Conservation (phyloP, 805 yeast species). For the Metschnikowia matae region DNA sequence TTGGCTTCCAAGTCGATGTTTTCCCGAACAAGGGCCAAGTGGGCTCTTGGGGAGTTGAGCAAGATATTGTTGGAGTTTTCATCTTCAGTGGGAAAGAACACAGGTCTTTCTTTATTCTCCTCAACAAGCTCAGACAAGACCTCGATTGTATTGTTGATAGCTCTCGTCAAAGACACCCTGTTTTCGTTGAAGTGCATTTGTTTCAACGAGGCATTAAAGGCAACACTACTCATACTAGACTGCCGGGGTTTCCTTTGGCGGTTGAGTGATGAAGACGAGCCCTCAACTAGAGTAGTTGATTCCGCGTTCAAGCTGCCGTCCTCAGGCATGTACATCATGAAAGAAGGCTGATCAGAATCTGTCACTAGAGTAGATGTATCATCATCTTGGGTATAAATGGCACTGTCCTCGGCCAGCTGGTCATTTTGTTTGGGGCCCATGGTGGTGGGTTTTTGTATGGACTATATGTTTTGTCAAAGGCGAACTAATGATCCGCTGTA, state of each 20-base stretch:
- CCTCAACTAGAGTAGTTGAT: slow-evolving; percentile 29
- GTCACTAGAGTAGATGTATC: slow-evolving; percentile 10
- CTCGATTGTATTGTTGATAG: slow-evolving; percentile 51
- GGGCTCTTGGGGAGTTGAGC: slow-evolving; percentile 48
- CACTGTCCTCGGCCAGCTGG: slow-evolving; percentile 1
- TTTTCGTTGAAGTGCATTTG: slow-evolving; percentile 77
- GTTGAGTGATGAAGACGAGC: slow-evolving; percentile 17
- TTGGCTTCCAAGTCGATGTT: slow-evolving; percentile 22
- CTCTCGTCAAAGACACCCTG: slow-evolving; percentile 58
- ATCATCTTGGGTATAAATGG: slow-evolving; percentile 7
- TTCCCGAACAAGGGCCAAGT: slow-evolving; percentile 48
- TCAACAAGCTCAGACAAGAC: slow-evolving; percentile 46
- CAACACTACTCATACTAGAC: slow-evolving; percentile 20
- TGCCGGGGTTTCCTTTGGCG: slow-evolving; percentile 10
- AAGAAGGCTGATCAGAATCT: slow-evolving; percentile 15
- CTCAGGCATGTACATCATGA: slow-evolving; percentile 29
- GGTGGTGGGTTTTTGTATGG: background rate
- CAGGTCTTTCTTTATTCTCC: slow-evolving; percentile 60
- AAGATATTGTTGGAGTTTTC: slow-evolving; percentile 31
- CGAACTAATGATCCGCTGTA: background rate
- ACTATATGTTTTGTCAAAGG: slow-evolving; percentile 5
- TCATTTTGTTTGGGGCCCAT: slow-evolving; percentile 4
- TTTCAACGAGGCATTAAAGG: slow-evolving; percentile 53
- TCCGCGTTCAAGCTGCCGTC: slow-evolving; percentile 29
- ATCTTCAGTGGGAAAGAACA: slow-evolving; percentile 53